Conservation (phyloP, 345 rosid genomes). For the Triadica sebifera region DNA sequence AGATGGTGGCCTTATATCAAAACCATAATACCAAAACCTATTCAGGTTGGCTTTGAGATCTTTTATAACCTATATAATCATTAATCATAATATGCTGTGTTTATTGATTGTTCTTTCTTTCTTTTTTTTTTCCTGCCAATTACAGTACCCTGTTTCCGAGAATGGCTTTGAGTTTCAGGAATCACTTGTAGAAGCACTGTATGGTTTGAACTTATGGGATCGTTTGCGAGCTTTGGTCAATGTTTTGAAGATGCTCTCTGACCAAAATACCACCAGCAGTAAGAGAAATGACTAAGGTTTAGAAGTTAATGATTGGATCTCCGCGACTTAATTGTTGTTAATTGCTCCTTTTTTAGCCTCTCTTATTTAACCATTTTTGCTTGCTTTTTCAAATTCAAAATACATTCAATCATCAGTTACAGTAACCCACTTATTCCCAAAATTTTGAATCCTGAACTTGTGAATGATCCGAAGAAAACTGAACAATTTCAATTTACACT, state of each 20-base stretch:
- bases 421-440: background rate
- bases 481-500: too few relatives aligned
- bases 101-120: background rate
- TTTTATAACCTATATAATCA: background rate
- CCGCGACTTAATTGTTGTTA: background rate
- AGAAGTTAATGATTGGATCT: background rate
- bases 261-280: constrained; percentile 45
- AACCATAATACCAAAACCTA: constrained; percentile 88
- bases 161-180: constrained; percentile 84
- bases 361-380: background rate
- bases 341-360: background rate
- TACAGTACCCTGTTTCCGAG: constrained; percentile 84
- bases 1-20: constrained; percentile 93
- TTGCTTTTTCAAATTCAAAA: background rate
- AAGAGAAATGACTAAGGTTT: constrained; percentile 48
- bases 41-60: constrained; percentile 54
- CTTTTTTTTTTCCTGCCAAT: constrained; percentile 9
- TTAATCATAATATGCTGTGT: background rate
- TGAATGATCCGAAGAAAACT: background rate
- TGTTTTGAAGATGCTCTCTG: constrained; percentile 67
- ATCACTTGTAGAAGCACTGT: constrained; percentile 81
- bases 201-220: constrained; percentile 88
- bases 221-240: constrained; percentile 70
- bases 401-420: background rate
- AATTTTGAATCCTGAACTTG: background rate